Evolutionary conservation across 345 rosid genomes (phyloP), one percentile per base, ranked within the genome.

Genomic region (Crucihimalaya himalaica): DNA sequence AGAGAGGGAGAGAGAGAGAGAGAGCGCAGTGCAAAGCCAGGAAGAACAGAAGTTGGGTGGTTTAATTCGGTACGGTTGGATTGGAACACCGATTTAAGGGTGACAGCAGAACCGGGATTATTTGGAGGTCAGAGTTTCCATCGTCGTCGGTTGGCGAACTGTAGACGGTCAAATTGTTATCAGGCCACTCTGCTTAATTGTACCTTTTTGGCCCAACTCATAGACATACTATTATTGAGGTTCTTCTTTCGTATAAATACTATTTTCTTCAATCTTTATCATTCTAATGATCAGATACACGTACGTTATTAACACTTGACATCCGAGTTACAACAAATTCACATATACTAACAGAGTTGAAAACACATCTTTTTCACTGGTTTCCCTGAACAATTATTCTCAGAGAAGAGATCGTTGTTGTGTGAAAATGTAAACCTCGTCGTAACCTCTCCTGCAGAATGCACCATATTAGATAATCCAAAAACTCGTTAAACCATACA

Each of bases 391-490:
- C 37, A 57, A 4, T 32, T 20, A 18, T 21, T 76, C 39, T 70
- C 47, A 77, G 39, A 70, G 60, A 48, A 46, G 62, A 37, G 80
- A 77, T 56, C 67, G n/a, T 64, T 71, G 34, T 69, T 72, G 71
- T 8, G 91, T 65, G 73, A 89, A 89, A 68, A 94, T 89, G 81
- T 94, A 94, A 56, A 87, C 97, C 73, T 91, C 96, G 54, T 94
- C 96, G 16, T 72, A 89, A 21, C 95, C 97, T 71, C 78, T 89
- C 84, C 98, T 91, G 83, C 85, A 78, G 8, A 48, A 40, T 20
- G 55, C 16, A 47, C 68, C 54, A 56, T 18, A 25, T 66, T 6
- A 74, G 15, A 47, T 32, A 6, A 53, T 52, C n/a, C 68, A 42
- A 21, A 51, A 3, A 31, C 51, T 52, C 29, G 28, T 39, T 28